A percentile compares a stretch with the other conserved stretches of the same genome.
Conservation (phyloP, 148 eudicot genomes). For the Vaccinium corymbosum region DNA sequence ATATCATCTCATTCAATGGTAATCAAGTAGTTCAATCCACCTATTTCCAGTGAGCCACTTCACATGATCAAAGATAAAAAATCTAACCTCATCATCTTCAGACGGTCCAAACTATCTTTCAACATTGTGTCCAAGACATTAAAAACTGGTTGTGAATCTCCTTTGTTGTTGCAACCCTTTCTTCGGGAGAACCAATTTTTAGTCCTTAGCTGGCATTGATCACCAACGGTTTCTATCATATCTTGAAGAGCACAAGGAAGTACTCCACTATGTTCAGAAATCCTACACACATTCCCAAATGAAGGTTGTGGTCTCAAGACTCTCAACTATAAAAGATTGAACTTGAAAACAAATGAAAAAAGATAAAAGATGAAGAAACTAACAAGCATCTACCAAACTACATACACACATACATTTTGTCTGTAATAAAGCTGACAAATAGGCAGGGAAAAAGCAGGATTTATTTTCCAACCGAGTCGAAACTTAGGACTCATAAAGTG, state of each 20-base stretch:
- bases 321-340: neutral
- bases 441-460: too few species aligned
- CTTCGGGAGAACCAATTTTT: conserved; percentile 26
- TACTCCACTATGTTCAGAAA: conserved; percentile 15
- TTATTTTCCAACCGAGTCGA: neutral
- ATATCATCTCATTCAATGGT: neutral
- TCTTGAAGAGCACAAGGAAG: conserved; percentile 15
- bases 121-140: conserved; percentile 58
- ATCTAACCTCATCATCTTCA: conserved; percentile 52
- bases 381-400: neutral
- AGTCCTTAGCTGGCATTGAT: conserved; percentile 28
- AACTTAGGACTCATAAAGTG: neutral
- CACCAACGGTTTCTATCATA: conserved; percentile 23
- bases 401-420: neutral
- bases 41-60: neutral
- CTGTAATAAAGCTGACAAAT: neutral
- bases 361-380: neutral
- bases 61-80: neutral
- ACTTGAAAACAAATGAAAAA: neutral
- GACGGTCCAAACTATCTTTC: conserved; percentile 58
- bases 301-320: neutral
- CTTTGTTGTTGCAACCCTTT: conserved; percentile 26
- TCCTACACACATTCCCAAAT: conserved; percentile 11
- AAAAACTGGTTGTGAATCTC: conserved; percentile 41
- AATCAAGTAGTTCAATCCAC: neutral